Conservation (phyloP, 345 rosid genomes). For the Dimocarpus longan region DNA sequence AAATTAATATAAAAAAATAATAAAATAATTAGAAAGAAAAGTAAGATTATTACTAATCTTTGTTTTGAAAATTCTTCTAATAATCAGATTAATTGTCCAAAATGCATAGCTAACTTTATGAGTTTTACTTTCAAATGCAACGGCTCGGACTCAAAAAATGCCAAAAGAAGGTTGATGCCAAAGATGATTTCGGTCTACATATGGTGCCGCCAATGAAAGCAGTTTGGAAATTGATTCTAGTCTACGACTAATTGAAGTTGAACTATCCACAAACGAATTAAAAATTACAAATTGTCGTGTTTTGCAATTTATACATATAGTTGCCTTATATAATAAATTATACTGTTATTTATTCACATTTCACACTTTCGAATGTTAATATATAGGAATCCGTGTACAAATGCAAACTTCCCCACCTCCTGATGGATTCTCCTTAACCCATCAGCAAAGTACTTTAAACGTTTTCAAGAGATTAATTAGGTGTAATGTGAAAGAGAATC, state of each 20-base stretch:
- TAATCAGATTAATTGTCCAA: neutral
- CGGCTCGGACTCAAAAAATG: neutral
- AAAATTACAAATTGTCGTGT: too few relatives aligned
- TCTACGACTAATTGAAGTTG: neutral
- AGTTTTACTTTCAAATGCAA: slow-evolving; percentile 9
- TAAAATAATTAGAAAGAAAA: neutral
- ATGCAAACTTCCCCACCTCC: too few relatives aligned
- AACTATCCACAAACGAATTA: neutral
- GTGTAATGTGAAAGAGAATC: too few relatives aligned
- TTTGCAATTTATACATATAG: neutral
- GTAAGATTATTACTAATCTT: neutral
- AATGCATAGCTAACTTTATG: neutral
- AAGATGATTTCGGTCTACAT: too few relatives aligned
- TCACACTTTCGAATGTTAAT: too few relatives aligned
- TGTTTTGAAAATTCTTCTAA: neutral
- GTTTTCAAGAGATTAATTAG: too few relatives aligned
- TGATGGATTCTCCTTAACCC: too few relatives aligned
- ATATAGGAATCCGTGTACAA: too few relatives aligned
- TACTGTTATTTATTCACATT: too few relatives aligned
- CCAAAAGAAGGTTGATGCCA: neutral
- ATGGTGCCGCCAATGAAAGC: neutral
- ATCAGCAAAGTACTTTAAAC: too few relatives aligned
- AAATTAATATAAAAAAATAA: neutral
- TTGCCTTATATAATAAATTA: neutral
- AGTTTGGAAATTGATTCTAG: neutral